Evolutionary conservation across 2,329 filamentous ascomycete genomes (phyloP).

Genomic region (Dactylellina cionopaga): DNA sequence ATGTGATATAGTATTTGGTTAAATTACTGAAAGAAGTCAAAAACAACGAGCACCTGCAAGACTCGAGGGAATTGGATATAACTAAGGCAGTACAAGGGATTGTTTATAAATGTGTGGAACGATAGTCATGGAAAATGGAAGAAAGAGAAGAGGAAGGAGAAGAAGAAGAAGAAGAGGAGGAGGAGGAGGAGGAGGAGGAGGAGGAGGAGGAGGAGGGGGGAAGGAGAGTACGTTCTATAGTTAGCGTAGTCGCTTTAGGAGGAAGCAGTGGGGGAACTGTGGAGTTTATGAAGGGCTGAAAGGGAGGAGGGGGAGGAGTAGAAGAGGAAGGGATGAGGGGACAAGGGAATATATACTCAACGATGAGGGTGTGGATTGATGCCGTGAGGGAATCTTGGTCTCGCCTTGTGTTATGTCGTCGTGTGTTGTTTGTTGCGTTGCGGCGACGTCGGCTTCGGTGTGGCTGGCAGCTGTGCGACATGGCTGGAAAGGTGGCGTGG

Average conservation of each 20-base stretch:
- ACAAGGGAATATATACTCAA: neutral
- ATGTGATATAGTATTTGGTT: neutral
- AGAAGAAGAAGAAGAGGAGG: neutral
- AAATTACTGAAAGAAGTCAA: neutral
- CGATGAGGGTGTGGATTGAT: constrained; percentile 13
- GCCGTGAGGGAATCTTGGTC: too few species aligned
- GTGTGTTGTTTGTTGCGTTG: constrained; percentile 15
- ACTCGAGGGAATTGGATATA: neutral
- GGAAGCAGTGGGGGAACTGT: too few species aligned
- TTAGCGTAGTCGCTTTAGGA: too few species aligned
- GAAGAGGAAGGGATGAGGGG: neutral
- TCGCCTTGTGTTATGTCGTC: neutral
- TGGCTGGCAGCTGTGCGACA: constrained; percentile 19
- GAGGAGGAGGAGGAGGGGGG: neutral
- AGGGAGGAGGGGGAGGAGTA: neutral
- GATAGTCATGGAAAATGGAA: neutral
- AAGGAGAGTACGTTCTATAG: neutral
- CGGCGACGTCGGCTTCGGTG: constrained; percentile 10
- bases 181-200: neutral
- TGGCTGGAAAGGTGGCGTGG: neutral
- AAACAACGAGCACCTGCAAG: too few species aligned
- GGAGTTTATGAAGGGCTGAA: neutral
- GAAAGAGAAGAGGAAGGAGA: neutral
- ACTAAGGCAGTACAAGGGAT: neutral
- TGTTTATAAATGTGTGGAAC: neutral